Conservation (phyloP, 1,284 basidiomycete genomes). For the Trametes versicolor region DNA sequence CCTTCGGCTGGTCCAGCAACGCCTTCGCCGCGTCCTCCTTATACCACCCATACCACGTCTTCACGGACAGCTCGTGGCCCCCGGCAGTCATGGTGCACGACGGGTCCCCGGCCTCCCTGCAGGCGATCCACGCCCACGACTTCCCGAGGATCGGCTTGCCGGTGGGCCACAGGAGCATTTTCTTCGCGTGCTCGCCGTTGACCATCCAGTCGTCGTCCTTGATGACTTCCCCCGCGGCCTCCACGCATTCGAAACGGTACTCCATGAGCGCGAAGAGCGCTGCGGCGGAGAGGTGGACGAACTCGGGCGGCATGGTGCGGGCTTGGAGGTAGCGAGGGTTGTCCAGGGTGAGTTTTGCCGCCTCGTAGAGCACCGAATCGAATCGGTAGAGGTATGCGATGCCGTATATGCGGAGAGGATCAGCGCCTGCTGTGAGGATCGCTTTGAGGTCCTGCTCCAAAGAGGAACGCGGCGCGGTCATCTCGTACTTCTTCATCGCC, state of each 20-base stretch:
- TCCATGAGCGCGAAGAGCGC: constrained; percentile 11
- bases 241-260: constrained; percentile 11
- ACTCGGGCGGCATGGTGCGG: constrained; percentile 16
- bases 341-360: background rate
- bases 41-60: constrained; percentile 14
- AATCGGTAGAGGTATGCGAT: constrained; percentile 12
- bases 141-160: constrained; percentile 12
- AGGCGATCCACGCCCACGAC: constrained; percentile 18
- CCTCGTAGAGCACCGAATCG: background rate
- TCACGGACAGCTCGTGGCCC: background rate
- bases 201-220: constrained; percentile 13
- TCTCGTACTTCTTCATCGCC: constrained; percentile 19
- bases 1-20: constrained; percentile 4
- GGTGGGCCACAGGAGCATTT: constrained; percentile 7
- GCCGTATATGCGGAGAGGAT: constrained; percentile 18
- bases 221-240: background rate
- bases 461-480: background rate
- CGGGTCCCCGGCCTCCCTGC: background rate
- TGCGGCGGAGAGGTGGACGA: constrained; percentile 13
- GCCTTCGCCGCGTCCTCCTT: background rate
- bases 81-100: background rate
- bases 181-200: constrained; percentile 5
- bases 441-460: constrained; percentile 8
- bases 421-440: background rate
- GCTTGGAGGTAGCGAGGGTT: background rate